Evolutionary conservation across 1,284 basidiomycete species (phyloP).

Genomic region (Heterobasidion parviporum): DNA sequence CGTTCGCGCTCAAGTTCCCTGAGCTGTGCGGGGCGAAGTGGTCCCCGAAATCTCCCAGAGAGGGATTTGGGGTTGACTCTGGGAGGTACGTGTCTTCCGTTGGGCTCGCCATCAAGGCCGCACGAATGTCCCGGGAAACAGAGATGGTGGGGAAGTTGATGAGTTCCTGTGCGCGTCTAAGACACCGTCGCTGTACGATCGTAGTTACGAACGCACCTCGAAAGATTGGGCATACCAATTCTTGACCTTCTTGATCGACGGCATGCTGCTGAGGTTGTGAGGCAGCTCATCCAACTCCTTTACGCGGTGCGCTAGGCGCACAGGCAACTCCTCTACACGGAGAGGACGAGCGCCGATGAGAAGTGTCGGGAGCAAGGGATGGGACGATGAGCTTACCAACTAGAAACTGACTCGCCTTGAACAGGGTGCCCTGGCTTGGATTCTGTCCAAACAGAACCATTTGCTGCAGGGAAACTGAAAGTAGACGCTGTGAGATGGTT

Average conservation of each 20-base stretch:
- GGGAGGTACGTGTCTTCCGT: constrained; percentile 37
- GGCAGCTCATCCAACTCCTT: constrained; percentile 96
- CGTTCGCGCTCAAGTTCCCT: constrained; percentile 9
- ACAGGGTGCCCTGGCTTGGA: constrained; percentile 79
- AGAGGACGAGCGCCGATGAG: neutral
- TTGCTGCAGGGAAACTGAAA: constrained; percentile 82
- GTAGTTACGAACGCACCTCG: constrained; percentile 47
- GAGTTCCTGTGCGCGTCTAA: constrained; percentile 57
- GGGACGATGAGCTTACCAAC: constrained; percentile 37
- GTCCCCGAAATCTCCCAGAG: constrained; percentile 31
- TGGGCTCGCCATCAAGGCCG: constrained; percentile 47
- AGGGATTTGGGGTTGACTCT: constrained; percentile 66
- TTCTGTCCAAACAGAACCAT: constrained; percentile 88
- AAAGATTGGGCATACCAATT: constrained; percentile 99
- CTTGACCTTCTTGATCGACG: constrained; percentile 91
- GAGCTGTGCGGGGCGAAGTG: constrained; percentile 26
- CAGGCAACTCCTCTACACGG: constrained; percentile 77
- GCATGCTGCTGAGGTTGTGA: constrained; percentile 87
- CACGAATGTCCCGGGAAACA: constrained; percentile 60
- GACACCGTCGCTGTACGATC: constrained; percentile 2
- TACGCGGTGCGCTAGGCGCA: constrained; percentile 91
- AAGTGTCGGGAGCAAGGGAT: neutral
- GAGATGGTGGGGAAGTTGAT: constrained; percentile 75
- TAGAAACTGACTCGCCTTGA: constrained; percentile 81
- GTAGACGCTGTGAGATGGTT: neutral